These are phyloP conservation scores for Dictyostelium brefeldianum DNA, from an alignment of 78 protist species.

Conservation along the genomic window DNA sequence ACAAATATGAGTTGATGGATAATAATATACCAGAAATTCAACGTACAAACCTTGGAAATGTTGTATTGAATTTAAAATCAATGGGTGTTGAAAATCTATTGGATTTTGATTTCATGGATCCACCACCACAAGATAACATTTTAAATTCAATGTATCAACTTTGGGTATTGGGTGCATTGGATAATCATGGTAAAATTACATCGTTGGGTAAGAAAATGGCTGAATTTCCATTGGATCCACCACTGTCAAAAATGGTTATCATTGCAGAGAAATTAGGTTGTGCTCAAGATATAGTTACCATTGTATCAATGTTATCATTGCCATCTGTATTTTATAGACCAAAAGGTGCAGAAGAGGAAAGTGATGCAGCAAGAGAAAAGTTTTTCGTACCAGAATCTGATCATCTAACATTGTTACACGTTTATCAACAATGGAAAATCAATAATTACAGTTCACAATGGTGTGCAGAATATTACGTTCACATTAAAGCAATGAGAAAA, in stretches of 20 bases:
- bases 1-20: constrained; percentile 87
- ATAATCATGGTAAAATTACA: constrained; percentile 94
- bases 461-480: constrained; percentile 95
- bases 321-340: constrained; percentile 97
- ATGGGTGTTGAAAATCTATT: constrained; percentile 96
- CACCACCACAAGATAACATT: constrained; percentile 98
- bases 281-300: constrained; percentile 88
- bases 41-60: constrained; percentile 96
- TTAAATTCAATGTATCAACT: constrained; percentile 96
- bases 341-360: constrained; percentile 93
- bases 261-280: constrained; percentile 74
- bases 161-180: constrained; percentile 99
- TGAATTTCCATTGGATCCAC: constrained; percentile 99
- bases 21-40: constrained; percentile 98
- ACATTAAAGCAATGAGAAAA: constrained; percentile 93
- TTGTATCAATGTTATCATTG: constrained; percentile 95
- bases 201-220: constrained; percentile 88
- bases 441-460: constrained; percentile 88
- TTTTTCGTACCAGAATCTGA: constrained; percentile 97
- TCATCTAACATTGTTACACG: constrained; percentile 97
- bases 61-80: constrained; percentile 97
- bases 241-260: constrained; percentile 95
- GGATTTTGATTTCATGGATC: constrained; percentile 99
- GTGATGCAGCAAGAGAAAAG: constrained; percentile 92
- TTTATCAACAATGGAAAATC: constrained; percentile 94